These are phyloP conservation scores for Aspergillus bertholletiae DNA, from an alignment of 495 filamentous ascomycete species.

Conservation along the genomic window DNA sequence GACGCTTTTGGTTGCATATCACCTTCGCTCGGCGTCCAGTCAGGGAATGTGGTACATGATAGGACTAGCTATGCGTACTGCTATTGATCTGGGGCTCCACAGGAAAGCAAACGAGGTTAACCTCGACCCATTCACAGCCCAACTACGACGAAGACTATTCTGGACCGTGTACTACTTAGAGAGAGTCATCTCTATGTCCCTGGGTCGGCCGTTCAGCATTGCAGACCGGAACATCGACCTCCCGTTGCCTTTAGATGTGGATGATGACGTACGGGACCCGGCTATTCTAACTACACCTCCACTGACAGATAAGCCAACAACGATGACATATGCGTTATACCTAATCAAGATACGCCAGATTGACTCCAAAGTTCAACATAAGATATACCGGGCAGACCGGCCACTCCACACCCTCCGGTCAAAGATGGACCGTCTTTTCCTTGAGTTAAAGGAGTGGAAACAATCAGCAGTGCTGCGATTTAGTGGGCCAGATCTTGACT, in stretches of 20 bases:
- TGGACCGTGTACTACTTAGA: constrained; percentile 55
- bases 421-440: constrained; percentile 48
- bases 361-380: constrained; percentile 51
- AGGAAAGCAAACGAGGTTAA: constrained; percentile 46
- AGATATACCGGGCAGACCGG: constrained; percentile 52
- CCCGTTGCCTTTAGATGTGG: constrained; percentile 43
- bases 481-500: constrained; percentile 41
- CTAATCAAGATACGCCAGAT: constrained; percentile 48
- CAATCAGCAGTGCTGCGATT: constrained; percentile 37
- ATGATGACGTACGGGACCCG: constrained; percentile 46
- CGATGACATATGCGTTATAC: constrained; percentile 47
- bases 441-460: constrained; percentile 52
- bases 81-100: constrained; percentile 51
- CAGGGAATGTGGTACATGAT: constrained; percentile 58
- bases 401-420: constrained; percentile 41
- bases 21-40: constrained; percentile 48
- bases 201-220: constrained; percentile 50
- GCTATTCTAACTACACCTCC: constrained; percentile 32
- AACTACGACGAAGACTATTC: constrained; percentile 48
- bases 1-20: constrained; percentile 50
- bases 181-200: constrained; percentile 46
- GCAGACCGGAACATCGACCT: constrained; percentile 52
- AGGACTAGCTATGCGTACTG: constrained; percentile 52
- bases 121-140: constrained; percentile 43
- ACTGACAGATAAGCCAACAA: constrained; percentile 33